Conservation (phyloP, 2,329 filamentous ascomycete genomes). For the Stagonosporopsis chrysanthemi region DNA sequence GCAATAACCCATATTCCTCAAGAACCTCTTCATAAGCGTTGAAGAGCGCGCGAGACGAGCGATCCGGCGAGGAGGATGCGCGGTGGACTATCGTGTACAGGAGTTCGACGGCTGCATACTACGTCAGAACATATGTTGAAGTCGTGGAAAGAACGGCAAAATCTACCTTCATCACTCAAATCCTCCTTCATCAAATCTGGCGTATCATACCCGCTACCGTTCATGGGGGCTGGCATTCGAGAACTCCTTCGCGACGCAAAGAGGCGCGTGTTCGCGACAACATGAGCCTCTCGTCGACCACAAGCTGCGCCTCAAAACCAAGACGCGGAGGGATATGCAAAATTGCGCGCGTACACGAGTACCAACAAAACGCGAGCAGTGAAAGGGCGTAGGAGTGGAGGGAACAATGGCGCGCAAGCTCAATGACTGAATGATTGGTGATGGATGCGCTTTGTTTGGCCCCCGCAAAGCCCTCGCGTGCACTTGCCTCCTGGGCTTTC, state of each 20-base stretch:
- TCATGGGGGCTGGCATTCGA: slow-evolving; percentile 55
- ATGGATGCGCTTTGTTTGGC: slow-evolving; percentile 20
- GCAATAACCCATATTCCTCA: slow-evolving; percentile 71
- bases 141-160: neutral
- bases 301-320: slow-evolving; percentile 7
- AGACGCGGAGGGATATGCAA: slow-evolving; percentile 8
- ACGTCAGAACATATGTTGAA: slow-evolving; percentile 16
- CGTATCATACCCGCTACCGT: slow-evolving; percentile 46
- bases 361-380: neutral
- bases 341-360: neutral
- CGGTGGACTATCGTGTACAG: slow-evolving; percentile 78
- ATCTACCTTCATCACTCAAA: slow-evolving; percentile 46
- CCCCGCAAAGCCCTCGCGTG: slow-evolving; percentile 1
- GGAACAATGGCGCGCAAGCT: slow-evolving; percentile 1
- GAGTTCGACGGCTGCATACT: slow-evolving; percentile 72
- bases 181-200: slow-evolving; percentile 50
- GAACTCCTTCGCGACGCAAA: slow-evolving; percentile 39
- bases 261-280: slow-evolving; percentile 51
- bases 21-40: slow-evolving; percentile 80
- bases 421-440: neutral
- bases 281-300: slow-evolving; percentile 39
- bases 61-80: slow-evolving; percentile 70
- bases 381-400: slow-evolving; percentile 1
- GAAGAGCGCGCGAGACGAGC: slow-evolving; percentile 73
- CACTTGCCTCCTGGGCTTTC: slow-evolving; percentile 3